phyloP scores from a whole-genome alignment of 306 rosid genomes.

The apple (Malus domestica) region ASM211411v1 NC_041802.1:16273501-16274000 shows the following conservation, averaged over 20 bases:
- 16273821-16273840: conserved; percentile 79
- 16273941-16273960: conserved; percentile 80
- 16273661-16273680: conserved; percentile 96
- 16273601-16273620: conserved; percentile 20
- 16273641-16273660: conserved; percentile 98
- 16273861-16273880: conserved; percentile 76
- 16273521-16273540: conserved; percentile 75
- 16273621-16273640: conserved; percentile 99
- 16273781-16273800: conserved; percentile 5
- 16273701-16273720: conserved; percentile 76
- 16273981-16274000: conserved; percentile 96
- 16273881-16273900: conserved; percentile 78
- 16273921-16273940: conserved; percentile 69
- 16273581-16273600: conserved; percentile 6
- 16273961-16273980: conserved; percentile 95
- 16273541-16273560: conserved; percentile 18
- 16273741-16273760: neutral
- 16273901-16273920: conserved; percentile 85
- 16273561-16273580: neutral
- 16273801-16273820: conserved; percentile 40
- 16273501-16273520: conserved; percentile 67
- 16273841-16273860: conserved; percentile 89
- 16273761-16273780: neutral
- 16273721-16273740: conserved; percentile 66
- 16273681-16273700: conserved; percentile 96